Evolutionary conservation across 768 basidiomycete species (phyloP).

Genomic region (Lactarius trivialis): DNA sequence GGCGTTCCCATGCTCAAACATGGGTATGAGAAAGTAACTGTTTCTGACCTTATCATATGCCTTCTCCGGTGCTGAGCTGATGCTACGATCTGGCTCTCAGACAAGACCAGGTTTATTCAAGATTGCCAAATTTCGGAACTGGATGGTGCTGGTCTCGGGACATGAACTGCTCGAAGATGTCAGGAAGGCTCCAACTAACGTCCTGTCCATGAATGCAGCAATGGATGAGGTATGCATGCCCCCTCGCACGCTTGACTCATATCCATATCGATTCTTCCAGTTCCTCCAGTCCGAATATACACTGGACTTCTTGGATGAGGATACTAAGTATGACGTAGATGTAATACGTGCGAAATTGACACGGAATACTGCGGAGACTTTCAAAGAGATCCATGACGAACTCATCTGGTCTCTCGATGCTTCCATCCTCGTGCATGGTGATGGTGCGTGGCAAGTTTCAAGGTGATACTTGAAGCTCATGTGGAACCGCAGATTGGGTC

Average conservation of each 20-base stretch:
- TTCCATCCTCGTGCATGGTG: background rate
- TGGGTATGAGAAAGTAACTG: background rate
- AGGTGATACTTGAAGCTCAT: background rate
- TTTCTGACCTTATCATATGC: background rate
- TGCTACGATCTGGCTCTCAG: background rate
- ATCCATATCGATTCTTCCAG: background rate
- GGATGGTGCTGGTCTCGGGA: background rate
- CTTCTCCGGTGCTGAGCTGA: background rate
- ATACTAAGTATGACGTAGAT: background rate
- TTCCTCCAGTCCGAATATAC: background rate
- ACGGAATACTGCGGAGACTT: background rate
- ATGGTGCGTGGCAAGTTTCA: background rate
- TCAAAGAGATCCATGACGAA: background rate
- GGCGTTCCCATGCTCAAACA: background rate
- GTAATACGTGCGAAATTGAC: conserved; percentile 9
- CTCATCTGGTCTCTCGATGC: background rate
- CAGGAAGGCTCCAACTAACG: background rate
- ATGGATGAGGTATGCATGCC: background rate
- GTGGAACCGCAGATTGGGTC: background rate
- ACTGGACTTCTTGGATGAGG: background rate
- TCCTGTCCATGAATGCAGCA: background rate
- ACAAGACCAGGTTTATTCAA: background rate
- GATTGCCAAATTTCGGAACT: background rate
- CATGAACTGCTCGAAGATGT: background rate
- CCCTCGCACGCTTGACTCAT: background rate